These are phyloP conservation scores for Coccomyxa sp. DNA, from an alignment of 139 green algal genomes.

Conservation along the genomic window DNA sequence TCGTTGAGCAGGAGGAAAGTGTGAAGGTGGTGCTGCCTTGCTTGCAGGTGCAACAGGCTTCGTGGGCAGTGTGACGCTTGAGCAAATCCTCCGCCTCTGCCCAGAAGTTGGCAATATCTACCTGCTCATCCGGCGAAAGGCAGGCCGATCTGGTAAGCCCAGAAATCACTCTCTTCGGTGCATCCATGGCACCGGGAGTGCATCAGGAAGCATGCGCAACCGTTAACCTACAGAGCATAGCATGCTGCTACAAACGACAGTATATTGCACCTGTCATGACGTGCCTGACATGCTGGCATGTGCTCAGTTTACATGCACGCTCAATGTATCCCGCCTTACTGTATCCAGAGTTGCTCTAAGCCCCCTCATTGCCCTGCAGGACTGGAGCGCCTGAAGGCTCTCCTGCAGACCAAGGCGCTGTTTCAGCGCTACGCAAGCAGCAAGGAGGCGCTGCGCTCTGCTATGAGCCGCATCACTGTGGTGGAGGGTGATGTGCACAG, in stretches of 20 bases:
- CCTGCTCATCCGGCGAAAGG: conserved; percentile 25
- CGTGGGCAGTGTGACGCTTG: conserved; percentile 43
- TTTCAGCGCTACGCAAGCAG: not conserved
- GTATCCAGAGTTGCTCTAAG: no score
- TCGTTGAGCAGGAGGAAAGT: no score
- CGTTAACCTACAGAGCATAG: not conserved
- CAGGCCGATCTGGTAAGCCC: conserved; percentile 2
- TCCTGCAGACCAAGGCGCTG: not conserved
- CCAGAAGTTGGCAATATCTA: conserved; percentile 26
- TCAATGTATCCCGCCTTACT: not conserved
- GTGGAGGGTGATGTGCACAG: not conserved
- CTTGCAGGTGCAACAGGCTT: conserved; percentile 46
- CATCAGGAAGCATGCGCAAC: not conserved
- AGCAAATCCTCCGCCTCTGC: conserved; percentile 45
- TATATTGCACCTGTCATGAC: not conserved
- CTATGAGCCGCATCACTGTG: not conserved
- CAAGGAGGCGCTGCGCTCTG: not conserved
- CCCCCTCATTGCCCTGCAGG: conserved; percentile 1
- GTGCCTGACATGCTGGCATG: not conserved
- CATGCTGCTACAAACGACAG: not conserved
- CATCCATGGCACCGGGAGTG: not conserved
- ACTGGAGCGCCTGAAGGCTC: not conserved
- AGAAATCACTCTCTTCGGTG: not conserved
- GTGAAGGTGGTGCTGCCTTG: no score
- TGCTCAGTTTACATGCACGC: not conserved